A percentile compares a stretch with the other conserved stretches of the same genome.
Conservation (phyloP, 257 asterid species). For the Haberlea rhodopensis region DNA sequence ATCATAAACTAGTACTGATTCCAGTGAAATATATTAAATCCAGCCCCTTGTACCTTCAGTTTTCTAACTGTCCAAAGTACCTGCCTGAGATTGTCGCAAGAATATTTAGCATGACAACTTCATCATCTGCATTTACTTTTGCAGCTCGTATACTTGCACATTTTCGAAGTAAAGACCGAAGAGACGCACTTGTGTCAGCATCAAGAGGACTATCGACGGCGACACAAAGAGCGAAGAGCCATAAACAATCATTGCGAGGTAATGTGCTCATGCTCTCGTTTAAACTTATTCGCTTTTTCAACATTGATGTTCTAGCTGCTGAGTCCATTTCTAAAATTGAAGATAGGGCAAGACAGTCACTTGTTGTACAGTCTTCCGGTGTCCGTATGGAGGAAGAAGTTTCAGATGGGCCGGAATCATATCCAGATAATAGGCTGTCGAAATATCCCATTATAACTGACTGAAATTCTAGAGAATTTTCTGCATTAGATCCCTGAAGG, state of each 20-base stretch:
- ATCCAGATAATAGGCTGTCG: conserved; percentile 29
- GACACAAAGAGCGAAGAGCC: conserved; percentile 82
- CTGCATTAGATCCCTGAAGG: conserved; percentile 30
- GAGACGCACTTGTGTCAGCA: conserved; percentile 73
- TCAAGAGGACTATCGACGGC: conserved; percentile 76
- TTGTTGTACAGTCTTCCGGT: conserved; percentile 19
- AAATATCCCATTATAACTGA: conserved; percentile 30
- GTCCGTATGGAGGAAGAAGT: conserved; percentile 27
- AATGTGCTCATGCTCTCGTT: conserved; percentile 42
- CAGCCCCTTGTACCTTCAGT: conserved; percentile 18
- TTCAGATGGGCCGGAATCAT: conserved; percentile 30
- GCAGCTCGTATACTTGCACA: conserved; percentile 81
- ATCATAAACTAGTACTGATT: no score
- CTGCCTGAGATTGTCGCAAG: conserved; percentile 70
- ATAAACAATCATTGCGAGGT: conserved; percentile 46
- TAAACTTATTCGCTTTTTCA: conserved; percentile 54
- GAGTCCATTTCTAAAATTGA: conserved; percentile 55
- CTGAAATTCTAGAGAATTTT: conserved; percentile 24
- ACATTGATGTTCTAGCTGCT: conserved; percentile 63
- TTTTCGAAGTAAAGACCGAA: conserved; percentile 72
- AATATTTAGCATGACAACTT: conserved; percentile 66
- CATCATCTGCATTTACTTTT: conserved; percentile 58
- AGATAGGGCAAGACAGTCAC: conserved; percentile 55
- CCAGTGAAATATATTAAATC: no score
- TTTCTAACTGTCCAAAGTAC: conserved; percentile 82